Percentiles rank a stretch among this genome's conserved stretches.
These are phyloP conservation scores for Xylaria bambusicola DNA, from an alignment of 495 filamentous ascomycete genomes.

Conservation along the genomic window DNA sequence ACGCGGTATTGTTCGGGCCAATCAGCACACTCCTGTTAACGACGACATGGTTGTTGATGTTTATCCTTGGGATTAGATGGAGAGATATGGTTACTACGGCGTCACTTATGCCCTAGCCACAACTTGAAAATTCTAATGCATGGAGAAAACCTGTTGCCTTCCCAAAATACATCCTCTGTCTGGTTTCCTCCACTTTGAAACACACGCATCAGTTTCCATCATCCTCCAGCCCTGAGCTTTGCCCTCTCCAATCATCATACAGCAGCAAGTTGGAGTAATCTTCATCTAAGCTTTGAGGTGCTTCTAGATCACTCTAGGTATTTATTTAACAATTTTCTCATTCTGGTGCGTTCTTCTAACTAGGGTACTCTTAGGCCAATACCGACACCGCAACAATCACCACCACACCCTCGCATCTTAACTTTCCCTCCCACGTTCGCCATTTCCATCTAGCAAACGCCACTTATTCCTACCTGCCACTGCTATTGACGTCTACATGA, in stretches of 20 bases:
- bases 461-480: not conserved
- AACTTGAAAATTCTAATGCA: not conserved
- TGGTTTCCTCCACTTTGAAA: not conserved
- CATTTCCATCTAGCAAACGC: not conserved
- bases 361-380: not conserved
- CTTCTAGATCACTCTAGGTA: not conserved
- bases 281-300: not conserved
- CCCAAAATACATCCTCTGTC: not conserved
- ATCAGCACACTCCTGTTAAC: not conserved
- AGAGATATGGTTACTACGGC: slow-evolving; percentile 1
- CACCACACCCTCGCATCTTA: not conserved
- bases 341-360: not conserved
- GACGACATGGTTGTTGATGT: slow-evolving; percentile 14
- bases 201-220: not conserved
- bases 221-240: not conserved
- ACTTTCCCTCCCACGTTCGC: not conserved
- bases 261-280: not conserved
- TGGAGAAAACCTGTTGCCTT: not conserved
- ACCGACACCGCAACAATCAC: slow-evolving; percentile 6
- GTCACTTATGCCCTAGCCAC: not conserved
- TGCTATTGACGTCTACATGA: not conserved
- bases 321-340: not conserved
- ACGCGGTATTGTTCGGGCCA: not conserved
- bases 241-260: slow-evolving; percentile 2
- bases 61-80: not conserved